Percentiles rank a stretch among this genome's conserved stretches.
phyloP scores from a whole-genome alignment of 1,284 basidiomycete species.

The Sporisorium iseilematis-ciliati region DNA sequence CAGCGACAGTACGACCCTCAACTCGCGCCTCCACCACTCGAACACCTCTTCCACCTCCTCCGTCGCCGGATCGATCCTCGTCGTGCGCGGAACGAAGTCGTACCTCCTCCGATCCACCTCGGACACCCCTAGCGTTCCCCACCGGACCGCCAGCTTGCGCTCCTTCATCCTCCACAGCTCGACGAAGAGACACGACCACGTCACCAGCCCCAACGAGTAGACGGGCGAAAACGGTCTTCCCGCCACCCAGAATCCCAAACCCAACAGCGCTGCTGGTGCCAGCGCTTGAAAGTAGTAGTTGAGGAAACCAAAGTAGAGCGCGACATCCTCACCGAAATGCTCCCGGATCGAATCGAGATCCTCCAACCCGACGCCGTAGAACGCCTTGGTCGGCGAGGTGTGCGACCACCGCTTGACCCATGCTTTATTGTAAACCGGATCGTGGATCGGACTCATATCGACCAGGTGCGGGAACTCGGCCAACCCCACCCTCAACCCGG shows the following conservation, averaged over 20 bases:
- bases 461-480: slow-evolving; percentile 62
- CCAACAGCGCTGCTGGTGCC: slow-evolving; percentile 55
- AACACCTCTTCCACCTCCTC: slow-evolving; percentile 66
- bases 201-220: slow-evolving; percentile 61
- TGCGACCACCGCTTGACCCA: slow-evolving; percentile 66
- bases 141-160: slow-evolving; percentile 64
- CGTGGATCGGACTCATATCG: slow-evolving; percentile 67
- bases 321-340: slow-evolving; percentile 68
- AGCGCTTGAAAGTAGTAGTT: slow-evolving; percentile 65
- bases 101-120: slow-evolving; percentile 51
- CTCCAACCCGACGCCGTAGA: slow-evolving; percentile 48
- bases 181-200: slow-evolving; percentile 62
- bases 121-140: slow-evolving; percentile 62
- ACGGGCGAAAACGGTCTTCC: slow-evolving; percentile 52
- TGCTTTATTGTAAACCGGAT: slow-evolving; percentile 56
- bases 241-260: slow-evolving; percentile 55
- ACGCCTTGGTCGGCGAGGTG: slow-evolving; percentile 38
- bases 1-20: slow-evolving; percentile 79
- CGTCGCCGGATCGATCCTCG: slow-evolving; percentile 55
- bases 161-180: slow-evolving; percentile 68
- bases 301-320: slow-evolving; percentile 68
- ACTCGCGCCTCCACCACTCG: slow-evolving; percentile 72
- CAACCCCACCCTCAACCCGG: slow-evolving; percentile 46
- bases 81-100: slow-evolving; percentile 57
- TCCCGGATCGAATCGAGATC: slow-evolving; percentile 65